Evolutionary conservation across 2,329 filamentous ascomycete genomes (phyloP), one percentile per base, ranked within the genome.

Genomic region (Hypoxylon sp.): DNA sequence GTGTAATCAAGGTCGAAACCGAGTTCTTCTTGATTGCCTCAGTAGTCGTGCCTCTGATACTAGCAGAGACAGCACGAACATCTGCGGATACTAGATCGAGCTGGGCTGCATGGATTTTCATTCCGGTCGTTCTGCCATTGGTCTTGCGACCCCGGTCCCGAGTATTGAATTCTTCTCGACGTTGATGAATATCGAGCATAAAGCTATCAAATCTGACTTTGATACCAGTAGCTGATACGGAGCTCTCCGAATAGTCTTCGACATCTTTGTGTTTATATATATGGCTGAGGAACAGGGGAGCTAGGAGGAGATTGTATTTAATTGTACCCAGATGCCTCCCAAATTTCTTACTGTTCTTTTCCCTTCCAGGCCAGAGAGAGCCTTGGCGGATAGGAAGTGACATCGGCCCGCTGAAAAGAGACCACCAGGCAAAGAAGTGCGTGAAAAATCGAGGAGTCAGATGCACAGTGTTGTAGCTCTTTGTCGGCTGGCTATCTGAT

Each of bases 321-420:
- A 99, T 94, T 8, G 97, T 99, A n/a, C 94, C 95, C 68, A 99
- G 84, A 80, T 99, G 97, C 54, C 96, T 89, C 13, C 95, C 95
- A 78, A 99, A 99, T 79, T 99, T 99, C 83, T 99, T 99, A 84
- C 94, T 98, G 50, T 94, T 96, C 84, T 97, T 98, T 74, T 98
- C 96, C 24, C 94, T 88, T 0, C 94, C 94, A 5, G 94, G 95
- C 90, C 94, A 99, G 2, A 99, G 86, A 51, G 88, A 87, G 14
- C 96, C 96, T 82, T 99, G 97, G 0, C 96, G 93, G 63, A 99
- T 92, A 10, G 96, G 97, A 29, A 99, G 85, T 10, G 95, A 97
- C 90, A 98, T 94, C 8, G 95, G 92, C 1, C 95, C 94, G 8
- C 94, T 94, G 80, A 99, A 99, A 73, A 98, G 89, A 0, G 92